Evolutionary conservation across 495 filamentous ascomycete species (phyloP).

Genomic region (Hapsidospora chrysogenum): DNA sequence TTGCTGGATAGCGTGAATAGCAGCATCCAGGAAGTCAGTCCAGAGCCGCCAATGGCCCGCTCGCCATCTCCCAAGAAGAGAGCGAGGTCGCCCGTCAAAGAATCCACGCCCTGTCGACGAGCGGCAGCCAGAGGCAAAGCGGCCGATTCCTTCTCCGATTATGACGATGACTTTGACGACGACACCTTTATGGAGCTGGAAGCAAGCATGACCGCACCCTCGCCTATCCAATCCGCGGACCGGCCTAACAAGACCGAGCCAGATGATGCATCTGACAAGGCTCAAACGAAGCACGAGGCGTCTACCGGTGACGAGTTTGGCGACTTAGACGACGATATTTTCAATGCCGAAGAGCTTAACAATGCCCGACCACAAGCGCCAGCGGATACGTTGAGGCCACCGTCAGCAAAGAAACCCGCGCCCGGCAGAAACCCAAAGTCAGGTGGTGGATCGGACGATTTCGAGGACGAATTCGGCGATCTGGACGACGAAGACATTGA

Average conservation of each 20-base stretch:
- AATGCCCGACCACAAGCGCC: neutral
- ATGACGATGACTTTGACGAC: constrained; percentile 32
- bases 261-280: constrained; percentile 1
- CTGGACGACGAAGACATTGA: constrained; percentile 57
- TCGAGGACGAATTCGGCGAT: constrained; percentile 32
- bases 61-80: constrained; percentile 4
- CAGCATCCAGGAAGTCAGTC: constrained; percentile 5
- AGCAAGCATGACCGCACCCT: constrained; percentile 30
- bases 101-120: constrained; percentile 6
- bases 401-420: neutral
- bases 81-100: neutral
- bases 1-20: constrained; percentile 21
- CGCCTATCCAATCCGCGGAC: too few relatives aligned
- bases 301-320: constrained; percentile 32
- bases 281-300: constrained; percentile 4
- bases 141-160: constrained; percentile 17
- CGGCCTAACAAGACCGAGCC: too few relatives aligned
- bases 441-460: too few relatives aligned
- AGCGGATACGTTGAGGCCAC: neutral
- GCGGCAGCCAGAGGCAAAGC: constrained; percentile 4
- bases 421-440: constrained; percentile 2
- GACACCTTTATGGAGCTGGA: constrained; percentile 35
- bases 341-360: constrained; percentile 40
- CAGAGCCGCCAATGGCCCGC: neutral
- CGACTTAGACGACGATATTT: constrained; percentile 46